phyloP scores from a whole-genome alignment of 2,329 filamentous ascomycete genomes.

The Aspergillaceae sp. region DNA sequence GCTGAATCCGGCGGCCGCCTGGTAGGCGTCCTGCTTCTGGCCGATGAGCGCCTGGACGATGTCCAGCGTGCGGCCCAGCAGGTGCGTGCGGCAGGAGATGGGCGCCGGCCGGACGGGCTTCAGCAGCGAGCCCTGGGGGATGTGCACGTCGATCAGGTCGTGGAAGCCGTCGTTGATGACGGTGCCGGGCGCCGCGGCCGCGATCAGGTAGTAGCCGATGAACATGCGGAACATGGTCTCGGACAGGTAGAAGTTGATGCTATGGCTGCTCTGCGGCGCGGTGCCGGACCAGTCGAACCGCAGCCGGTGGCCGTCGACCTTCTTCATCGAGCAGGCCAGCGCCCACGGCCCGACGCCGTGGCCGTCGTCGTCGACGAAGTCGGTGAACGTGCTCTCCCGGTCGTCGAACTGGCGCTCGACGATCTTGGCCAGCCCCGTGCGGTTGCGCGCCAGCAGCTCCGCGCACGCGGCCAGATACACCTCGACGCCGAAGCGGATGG shows the following conservation, averaged over 20 bases:
- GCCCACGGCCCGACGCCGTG: constrained; percentile 40
- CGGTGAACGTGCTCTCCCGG: constrained; percentile 38
- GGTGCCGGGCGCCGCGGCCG: constrained; percentile 40
- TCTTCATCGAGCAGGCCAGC: constrained; percentile 41
- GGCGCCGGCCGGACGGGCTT: constrained; percentile 42
- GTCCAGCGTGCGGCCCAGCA: constrained; percentile 42
- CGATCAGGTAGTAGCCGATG: constrained; percentile 41
- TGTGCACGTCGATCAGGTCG: constrained; percentile 41
- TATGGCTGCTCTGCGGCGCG: constrained; percentile 38
- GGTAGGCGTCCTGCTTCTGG: constrained; percentile 39
- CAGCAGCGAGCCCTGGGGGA: constrained; percentile 39
- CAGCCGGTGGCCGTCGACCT: constrained; percentile 32
- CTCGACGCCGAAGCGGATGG: constrained; percentile 36
- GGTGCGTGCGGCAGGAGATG: constrained; percentile 41
- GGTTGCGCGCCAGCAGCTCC: constrained; percentile 39
- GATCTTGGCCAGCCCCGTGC: constrained; percentile 37
- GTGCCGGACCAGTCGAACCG: constrained; percentile 44
- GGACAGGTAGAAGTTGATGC: constrained; percentile 44
- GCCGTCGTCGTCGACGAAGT: constrained; percentile 44
- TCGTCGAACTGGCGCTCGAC: constrained; percentile 39
- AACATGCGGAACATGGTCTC: constrained; percentile 47
- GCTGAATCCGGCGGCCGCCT: constrained; percentile 43
- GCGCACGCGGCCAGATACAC: constrained; percentile 41
- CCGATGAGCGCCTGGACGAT: constrained; percentile 45
- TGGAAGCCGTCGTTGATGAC: constrained; percentile 47